Conservation (phyloP, 1,284 basidiomycete genomes). For the Coriolopsis trogii region DNA sequence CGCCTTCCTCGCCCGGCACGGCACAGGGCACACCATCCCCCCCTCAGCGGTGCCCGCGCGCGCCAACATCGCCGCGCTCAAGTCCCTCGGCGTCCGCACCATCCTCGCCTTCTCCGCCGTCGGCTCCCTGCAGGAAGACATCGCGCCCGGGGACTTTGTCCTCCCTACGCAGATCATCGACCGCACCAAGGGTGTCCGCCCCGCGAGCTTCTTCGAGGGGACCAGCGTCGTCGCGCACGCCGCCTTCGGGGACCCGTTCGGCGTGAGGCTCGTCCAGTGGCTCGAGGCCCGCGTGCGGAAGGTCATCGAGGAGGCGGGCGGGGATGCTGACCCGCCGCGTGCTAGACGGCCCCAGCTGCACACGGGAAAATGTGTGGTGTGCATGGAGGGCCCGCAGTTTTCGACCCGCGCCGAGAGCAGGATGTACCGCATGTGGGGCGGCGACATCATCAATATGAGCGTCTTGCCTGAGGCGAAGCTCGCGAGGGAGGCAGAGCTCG, state of each 20-base stretch:
- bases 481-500: slow-evolving; percentile 92
- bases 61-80: slow-evolving; percentile 96
- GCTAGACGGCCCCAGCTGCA: slow-evolving; percentile 69
- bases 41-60: slow-evolving; percentile 83
- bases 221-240: slow-evolving; percentile 88
- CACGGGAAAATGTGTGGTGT: slow-evolving; percentile 85
- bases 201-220: slow-evolving; percentile 86
- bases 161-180: slow-evolving; percentile 96
- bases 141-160: slow-evolving; percentile 88
- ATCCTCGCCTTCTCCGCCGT: slow-evolving; percentile 98
- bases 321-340: slow-evolving; percentile 37
- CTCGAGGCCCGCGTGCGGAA: slow-evolving; percentile 67
- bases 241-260: slow-evolving; percentile 93
- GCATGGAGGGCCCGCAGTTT: slow-evolving; percentile 97
- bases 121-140: slow-evolving; percentile 94
- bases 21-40: slow-evolving; percentile 72
- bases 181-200: slow-evolving; percentile 90
- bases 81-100: slow-evolving; percentile 87
- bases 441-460: slow-evolving; percentile 96
- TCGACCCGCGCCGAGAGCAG: slow-evolving; percentile 93
- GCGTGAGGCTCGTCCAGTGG: slow-evolving; percentile 66
- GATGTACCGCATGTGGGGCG: slow-evolving; percentile 95
- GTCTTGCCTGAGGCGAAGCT: slow-evolving; percentile 95
- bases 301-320: slow-evolving; percentile 57
- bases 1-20: slow-evolving; percentile 94